Evolutionary conservation across 2,329 filamentous ascomycete genomes (phyloP), one percentile per base, ranked within the genome.

Genomic region (Thelonectria discophora): DNA sequence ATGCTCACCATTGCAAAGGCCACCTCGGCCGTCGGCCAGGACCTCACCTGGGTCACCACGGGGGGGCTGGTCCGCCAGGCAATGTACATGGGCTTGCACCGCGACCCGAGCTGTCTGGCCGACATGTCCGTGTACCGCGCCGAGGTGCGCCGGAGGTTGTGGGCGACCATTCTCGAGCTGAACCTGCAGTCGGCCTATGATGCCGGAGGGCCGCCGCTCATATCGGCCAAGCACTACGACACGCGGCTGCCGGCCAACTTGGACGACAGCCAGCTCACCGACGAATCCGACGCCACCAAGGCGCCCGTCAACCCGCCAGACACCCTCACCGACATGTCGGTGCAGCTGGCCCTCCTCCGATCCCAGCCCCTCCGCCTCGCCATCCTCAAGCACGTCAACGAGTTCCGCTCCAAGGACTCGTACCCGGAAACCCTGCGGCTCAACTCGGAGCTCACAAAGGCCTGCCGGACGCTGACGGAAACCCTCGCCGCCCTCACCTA

Each of bases 71-170:
- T 86, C n/a, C 77, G 85, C 11, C 80, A 79, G 8, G 86, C 85
- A 54, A 82, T 88, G 69, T 80, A 80, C 56, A 86, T 87, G 79
- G 86, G 86, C 3, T 75, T 88, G 6, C 85, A 88, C 68, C 80
- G 84, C 1, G 86, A 88, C 57, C 85, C 86, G 0, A 77, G 75
- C 30, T 75, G 79, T 58, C 78, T 87, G 4, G 77, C 78, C 7
- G 76, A 78, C 18, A 82, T 84, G 77, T 78, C 81, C 2, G 68
- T 74, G 1, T 79, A 83, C 37, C 77, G 79, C 18, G 77, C 80
- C 1, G 86, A 88, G 72, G 80, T 88, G 72, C 79, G 85, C 2
- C 77, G 85, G 4, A 77, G 86, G 3, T 68, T 88, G 1, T 88
- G 86, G 86, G 80, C 81, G 7, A 85, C 84, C 0, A 79, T 86